phyloP scores from a whole-genome alignment of 2,329 filamentous ascomycete genomes.

The Ramichloridium luteum region DNA sequence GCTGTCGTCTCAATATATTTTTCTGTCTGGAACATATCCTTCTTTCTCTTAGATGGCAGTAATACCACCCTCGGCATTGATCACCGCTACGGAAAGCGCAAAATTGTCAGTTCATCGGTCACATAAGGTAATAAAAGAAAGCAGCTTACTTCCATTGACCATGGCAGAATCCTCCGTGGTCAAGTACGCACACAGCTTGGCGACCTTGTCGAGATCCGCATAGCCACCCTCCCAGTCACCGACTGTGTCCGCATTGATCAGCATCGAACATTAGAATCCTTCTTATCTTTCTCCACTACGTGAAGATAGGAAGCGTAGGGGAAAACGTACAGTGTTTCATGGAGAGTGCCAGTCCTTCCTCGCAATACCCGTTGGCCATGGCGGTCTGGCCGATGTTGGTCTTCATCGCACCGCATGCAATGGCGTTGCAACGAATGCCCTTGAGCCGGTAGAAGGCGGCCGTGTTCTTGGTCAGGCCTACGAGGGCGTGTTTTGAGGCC shows the following conservation, averaged over 20 bases:
- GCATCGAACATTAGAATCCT: background rate
- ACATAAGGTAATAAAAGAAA: background rate
- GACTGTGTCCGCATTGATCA: slow-evolving; percentile 5
- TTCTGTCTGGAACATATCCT: too few relatives aligned
- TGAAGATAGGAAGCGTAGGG: too few relatives aligned
- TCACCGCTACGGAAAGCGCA: slow-evolving; percentile 6
- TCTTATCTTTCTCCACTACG: too few relatives aligned
- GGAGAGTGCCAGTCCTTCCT: slow-evolving; percentile 19
- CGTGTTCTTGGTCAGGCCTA: slow-evolving; percentile 46
- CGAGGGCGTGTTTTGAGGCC: slow-evolving; percentile 41
- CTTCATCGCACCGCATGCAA: slow-evolving; percentile 38
- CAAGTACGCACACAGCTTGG: slow-evolving; percentile 23
- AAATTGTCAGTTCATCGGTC: background rate
- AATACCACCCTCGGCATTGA: slow-evolving; percentile 19
- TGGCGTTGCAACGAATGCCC: slow-evolving; percentile 41
- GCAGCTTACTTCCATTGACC: slow-evolving; percentile 23
- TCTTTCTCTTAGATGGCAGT: slow-evolving; percentile 10
- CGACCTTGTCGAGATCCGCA: slow-evolving; percentile 21
- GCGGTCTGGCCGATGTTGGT: slow-evolving; percentile 44
- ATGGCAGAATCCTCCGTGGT: slow-evolving; percentile 22
- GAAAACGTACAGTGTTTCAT: slow-evolving; percentile 15
- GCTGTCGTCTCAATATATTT: too few relatives aligned
- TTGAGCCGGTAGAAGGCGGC: slow-evolving; percentile 43
- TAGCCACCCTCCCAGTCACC: slow-evolving; percentile 14
- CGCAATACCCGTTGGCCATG: slow-evolving; percentile 16